Evolutionary conservation across 2,329 filamentous ascomycete species (phyloP).

Genomic region (Ophiostoma angusticollis): DNA sequence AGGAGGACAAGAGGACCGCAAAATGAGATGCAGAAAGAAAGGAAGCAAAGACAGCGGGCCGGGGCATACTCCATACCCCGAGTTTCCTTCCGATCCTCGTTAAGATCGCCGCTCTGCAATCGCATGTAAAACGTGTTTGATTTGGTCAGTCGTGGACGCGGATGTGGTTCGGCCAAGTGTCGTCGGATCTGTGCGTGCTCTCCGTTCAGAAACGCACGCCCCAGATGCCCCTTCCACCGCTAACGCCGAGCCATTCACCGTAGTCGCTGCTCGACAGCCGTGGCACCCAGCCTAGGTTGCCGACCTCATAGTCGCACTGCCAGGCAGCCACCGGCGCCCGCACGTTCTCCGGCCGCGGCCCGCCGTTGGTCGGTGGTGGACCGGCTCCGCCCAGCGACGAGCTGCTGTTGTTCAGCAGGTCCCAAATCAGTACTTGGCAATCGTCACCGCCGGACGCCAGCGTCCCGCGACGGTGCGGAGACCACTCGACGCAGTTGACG

Average conservation of each 20-base stretch:
- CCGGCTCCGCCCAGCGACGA: conserved; percentile 12
- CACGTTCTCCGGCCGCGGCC: conserved; percentile 39
- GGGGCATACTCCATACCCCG: too few relatives aligned
- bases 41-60: background rate
- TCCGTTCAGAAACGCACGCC: conserved; percentile 38
- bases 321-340: conserved; percentile 62
- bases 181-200: too few relatives aligned
- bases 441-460: conserved; percentile 89
- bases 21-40: background rate
- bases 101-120: too few relatives aligned
- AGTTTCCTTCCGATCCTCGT: too few relatives aligned
- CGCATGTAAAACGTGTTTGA: too few relatives aligned
- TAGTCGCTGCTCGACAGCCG: conserved; percentile 53
- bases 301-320: conserved; percentile 79
- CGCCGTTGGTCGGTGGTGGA: conserved; percentile 29
- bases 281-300: conserved; percentile 75
- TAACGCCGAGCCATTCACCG: conserved; percentile 75
- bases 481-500: conserved; percentile 95
- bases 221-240: conserved; percentile 70
- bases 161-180: too few relatives aligned
- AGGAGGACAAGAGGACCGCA: background rate
- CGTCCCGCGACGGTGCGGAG: conserved; percentile 65
- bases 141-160: too few relatives aligned
- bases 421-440: conserved; percentile 84
- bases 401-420: conserved; percentile 59